These are phyloP conservation scores for Sistotremastrum suecicum DNA, from an alignment of 768 basidiomycete genomes.

Conservation along the genomic window DNA sequence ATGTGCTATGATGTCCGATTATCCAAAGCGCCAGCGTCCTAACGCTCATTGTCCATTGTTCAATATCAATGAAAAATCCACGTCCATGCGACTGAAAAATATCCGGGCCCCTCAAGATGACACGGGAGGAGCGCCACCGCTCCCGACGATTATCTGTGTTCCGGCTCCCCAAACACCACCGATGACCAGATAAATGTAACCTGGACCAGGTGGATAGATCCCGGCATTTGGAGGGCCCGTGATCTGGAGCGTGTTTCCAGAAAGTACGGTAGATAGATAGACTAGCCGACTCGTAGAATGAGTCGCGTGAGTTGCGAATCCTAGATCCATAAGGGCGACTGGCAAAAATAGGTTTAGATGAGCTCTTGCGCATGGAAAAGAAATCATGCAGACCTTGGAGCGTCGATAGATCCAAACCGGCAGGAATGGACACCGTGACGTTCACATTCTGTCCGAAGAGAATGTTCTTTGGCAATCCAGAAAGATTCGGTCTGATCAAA, in stretches of 20 bases:
- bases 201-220: conserved; percentile 26
- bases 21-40: too few species aligned
- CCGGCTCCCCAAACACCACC: conserved; percentile 15
- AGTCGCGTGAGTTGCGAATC: conserved; percentile 29
- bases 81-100: too few species aligned
- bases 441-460: conserved; percentile 23
- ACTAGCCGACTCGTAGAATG: conserved; percentile 16
- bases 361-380: conserved; percentile 4
- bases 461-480: conserved; percentile 18
- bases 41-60: too few species aligned
- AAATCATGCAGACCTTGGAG: conserved; percentile 1
- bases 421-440: conserved; percentile 12
- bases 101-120: too few species aligned
- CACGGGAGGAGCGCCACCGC: too few species aligned
- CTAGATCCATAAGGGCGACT: conserved; percentile 16
- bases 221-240: conserved; percentile 23
- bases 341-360: conserved; percentile 19
- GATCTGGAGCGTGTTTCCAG: conserved; percentile 15
- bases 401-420: not conserved
- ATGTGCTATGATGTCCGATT: too few species aligned
- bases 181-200: conserved; percentile 23
- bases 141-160: too few species aligned
- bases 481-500: conserved; percentile 18
- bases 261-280: conserved; percentile 17
- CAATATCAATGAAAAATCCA: too few species aligned